Evolutionary conservation across 2,329 filamentous ascomycete genomes (phyloP), one percentile per base, ranked within the genome.

Genomic region (Pseudopyricularia cyperi): DNA sequence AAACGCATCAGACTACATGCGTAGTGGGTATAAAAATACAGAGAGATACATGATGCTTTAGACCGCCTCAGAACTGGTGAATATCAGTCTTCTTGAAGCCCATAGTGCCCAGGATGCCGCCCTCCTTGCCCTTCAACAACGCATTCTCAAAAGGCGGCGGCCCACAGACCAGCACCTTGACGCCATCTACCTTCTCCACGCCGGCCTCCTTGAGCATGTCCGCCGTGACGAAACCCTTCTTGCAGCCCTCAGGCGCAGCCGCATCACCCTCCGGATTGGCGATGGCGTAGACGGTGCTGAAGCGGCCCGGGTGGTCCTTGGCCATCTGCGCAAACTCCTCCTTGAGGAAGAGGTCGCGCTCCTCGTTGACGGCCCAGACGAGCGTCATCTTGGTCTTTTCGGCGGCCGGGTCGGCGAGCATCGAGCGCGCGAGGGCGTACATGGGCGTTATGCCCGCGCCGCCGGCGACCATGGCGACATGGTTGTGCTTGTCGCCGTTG

Each of bases 381-480:
- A 88, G 71, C 0, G 77, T 80, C 44, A 87, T 70, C 51, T 71
- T 72, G 1, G 84, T 87, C 54, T 68, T 69, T 57, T 87, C 83
- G n/a, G n/a, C 37, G 1, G 71, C 64, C 0, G 80, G 73, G 59
- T 86, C 77, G 46, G 68, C 64, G n/a, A 85, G 67, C 52, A 85
- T 82, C 2, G 78, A 78, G 48, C 72, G 75, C 2, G 76, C 70
- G 2, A 86, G 73, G 61, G 85, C 80, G 61, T 79, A 86, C 57
- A 83, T 74, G 0, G 85, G 84, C 0, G 83, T 87, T 56, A 89
- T 85, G 17, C 85, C 85, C 0, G 82, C 82, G 12, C 85, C 84
- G 46, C 85, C 84, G 0, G 84, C 84, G 44, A 88, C 76, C 37
- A 87, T 70, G 3, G 78, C 75, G n/a, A 88, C 64, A 55, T 77